These are phyloP conservation scores for Podaxis pistillaris DNA, from an alignment of 768 basidiomycete species.

Conservation along the genomic window DNA sequence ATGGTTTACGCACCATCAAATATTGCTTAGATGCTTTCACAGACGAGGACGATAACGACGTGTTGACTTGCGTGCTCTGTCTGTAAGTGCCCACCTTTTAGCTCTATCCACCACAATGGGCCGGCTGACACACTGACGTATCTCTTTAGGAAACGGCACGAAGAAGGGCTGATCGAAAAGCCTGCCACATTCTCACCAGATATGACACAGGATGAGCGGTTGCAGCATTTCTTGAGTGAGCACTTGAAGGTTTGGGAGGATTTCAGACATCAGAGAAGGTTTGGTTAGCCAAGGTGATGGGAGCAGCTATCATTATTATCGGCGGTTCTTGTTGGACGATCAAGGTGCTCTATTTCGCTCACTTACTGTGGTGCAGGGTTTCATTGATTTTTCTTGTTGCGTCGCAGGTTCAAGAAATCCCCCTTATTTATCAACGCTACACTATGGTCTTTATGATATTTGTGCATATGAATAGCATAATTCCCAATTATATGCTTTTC, in stretches of 20 bases:
- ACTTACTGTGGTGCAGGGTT: not conserved
- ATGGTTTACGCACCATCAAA: slow-evolving; percentile 37
- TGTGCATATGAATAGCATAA: not conserved
- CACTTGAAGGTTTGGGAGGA: slow-evolving; percentile 52
- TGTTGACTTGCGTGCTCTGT: slow-evolving; percentile 49
- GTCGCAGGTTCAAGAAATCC: not conserved
- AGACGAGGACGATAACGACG: slow-evolving; percentile 28
- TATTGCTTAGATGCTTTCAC: slow-evolving; percentile 47
- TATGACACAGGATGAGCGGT: slow-evolving; percentile 40
- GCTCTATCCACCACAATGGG: not conserved
- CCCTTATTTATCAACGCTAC: not conserved
- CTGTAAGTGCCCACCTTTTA: slow-evolving; percentile 34
- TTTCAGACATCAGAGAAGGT: slow-evolving; percentile 18
- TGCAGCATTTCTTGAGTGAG: slow-evolving; percentile 45
- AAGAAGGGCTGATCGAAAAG: slow-evolving; percentile 19
- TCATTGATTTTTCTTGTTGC: not conserved
- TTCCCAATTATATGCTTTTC: too few species aligned
- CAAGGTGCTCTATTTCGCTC: not conserved
- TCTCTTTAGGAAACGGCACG: slow-evolving; percentile 33
- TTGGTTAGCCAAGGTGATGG: not conserved
- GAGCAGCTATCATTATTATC: not conserved
- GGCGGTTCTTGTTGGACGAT: not conserved
- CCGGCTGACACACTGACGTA: not conserved
- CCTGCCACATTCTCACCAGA: slow-evolving; percentile 26
- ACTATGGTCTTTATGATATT: not conserved